These are phyloP conservation scores for Melaleuca quinquenervia DNA, from an alignment of 345 rosid species.

Conservation along the genomic window DNA sequence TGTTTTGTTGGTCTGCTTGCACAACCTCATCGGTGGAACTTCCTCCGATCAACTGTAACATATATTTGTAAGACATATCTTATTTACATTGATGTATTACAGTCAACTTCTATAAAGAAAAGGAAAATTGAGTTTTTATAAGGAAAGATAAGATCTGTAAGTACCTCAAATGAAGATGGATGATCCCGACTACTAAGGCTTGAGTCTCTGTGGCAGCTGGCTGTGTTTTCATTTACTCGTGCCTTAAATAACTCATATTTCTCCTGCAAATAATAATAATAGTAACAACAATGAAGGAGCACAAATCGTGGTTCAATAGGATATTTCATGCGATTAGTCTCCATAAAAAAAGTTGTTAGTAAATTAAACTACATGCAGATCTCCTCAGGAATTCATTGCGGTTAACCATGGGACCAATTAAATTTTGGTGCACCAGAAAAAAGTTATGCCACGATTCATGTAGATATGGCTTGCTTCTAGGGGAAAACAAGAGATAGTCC, in stretches of 20 bases:
- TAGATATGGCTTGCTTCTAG: background rate
- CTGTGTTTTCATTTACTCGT: background rate
- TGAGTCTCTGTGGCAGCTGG: background rate
- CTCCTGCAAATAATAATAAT: background rate
- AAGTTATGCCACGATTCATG: background rate
- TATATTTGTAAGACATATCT: background rate
- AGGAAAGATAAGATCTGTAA: too few species aligned
- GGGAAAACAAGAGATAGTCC: background rate
- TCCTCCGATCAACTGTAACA: background rate
- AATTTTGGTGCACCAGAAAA: background rate
- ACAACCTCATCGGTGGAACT: background rate
- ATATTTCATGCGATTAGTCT: background rate
- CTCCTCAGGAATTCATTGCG: background rate
- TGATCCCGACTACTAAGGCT: slow-evolving; percentile 3
- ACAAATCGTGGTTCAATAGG: background rate
- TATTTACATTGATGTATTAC: background rate
- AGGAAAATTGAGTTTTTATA: background rate
- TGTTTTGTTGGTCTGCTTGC: background rate
- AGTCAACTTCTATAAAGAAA: background rate
- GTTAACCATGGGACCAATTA: background rate
- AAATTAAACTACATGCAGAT: background rate
- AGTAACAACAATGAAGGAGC: background rate
- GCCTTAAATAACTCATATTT: slow-evolving; percentile 18
- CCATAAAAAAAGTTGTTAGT: background rate
- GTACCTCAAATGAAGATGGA: slow-evolving; percentile 16